Percentiles rank a stretch among this genome's conserved stretches.
These are phyloP conservation scores for Penicillium egyptiacum DNA, from an alignment of 495 filamentous ascomycete genomes.

Conservation along the genomic window DNA sequence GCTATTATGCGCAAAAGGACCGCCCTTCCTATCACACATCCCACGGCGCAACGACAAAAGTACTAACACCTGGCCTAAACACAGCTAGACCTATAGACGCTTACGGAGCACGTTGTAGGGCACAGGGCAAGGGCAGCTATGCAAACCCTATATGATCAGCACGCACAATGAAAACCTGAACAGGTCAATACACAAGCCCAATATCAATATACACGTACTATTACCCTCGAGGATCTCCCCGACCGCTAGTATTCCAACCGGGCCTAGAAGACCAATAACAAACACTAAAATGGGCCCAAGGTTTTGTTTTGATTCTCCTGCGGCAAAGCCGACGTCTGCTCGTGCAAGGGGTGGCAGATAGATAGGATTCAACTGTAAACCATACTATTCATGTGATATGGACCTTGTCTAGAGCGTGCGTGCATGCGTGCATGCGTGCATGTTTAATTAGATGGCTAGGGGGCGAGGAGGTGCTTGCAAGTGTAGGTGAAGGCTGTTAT, in stretches of 20 bases:
- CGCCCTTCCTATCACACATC: not conserved
- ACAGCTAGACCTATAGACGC: conserved; percentile 1
- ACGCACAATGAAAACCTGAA: conserved; percentile 18
- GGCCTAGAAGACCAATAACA: conserved; percentile 6
- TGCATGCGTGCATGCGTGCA: not conserved
- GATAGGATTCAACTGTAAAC: conserved; percentile 13
- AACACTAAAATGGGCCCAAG: not conserved
- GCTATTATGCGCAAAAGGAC: not conserved
- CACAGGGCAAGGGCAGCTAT: conserved; percentile 32
- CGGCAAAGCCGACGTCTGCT: not conserved
- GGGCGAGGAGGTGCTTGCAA: not conserved
- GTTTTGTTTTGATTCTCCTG: conserved; percentile 19
- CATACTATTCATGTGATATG: conserved; percentile 5
- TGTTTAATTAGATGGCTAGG: conserved; percentile 6
- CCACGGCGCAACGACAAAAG: conserved; percentile 1
- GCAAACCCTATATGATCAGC: conserved; percentile 29
- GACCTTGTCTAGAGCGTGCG: not conserved
- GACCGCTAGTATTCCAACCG: conserved; percentile 9
- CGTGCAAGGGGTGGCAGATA: conserved; percentile 26
- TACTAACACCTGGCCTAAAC: conserved; percentile 4
- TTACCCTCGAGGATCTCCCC: not conserved
- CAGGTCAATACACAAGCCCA: not conserved
- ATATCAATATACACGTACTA: conserved; percentile 1
- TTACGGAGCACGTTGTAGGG: conserved; percentile 16
- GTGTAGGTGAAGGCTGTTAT: conserved; percentile 5